These are phyloP conservation scores for Entonaema liquescens DNA, from an alignment of 495 filamentous ascomycete genomes.

Conservation along the genomic window DNA sequence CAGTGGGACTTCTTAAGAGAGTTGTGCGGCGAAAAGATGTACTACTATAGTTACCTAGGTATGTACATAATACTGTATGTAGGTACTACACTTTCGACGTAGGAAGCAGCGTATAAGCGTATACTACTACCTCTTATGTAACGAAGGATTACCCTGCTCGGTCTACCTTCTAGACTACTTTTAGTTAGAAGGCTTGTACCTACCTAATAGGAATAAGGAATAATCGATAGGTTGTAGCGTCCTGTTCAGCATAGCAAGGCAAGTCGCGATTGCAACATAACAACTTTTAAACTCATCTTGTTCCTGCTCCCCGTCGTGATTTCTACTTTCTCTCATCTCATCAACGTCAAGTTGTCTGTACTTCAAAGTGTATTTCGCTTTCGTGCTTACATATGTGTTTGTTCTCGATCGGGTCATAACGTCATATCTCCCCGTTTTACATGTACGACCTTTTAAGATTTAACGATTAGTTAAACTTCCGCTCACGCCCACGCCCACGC, in stretches of 20 bases:
- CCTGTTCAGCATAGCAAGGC: conserved; percentile 1
- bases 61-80: too few species aligned
- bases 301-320: background rate
- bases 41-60: too few species aligned
- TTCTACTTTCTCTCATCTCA: background rate
- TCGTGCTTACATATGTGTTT: background rate
- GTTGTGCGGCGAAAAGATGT: background rate
- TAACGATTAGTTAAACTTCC: conserved; percentile 10
- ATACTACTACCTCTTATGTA: background rate
- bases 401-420: background rate
- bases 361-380: background rate
- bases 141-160: conserved; percentile 32
- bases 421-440: conserved; percentile 12
- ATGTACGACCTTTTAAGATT: conserved; percentile 10
- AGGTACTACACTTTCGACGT: background rate
- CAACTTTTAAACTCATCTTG: conserved; percentile 15
- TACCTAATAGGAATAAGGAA: conserved; percentile 18
- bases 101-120: background rate
- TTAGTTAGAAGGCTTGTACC: conserved; percentile 3
- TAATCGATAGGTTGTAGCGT: conserved; percentile 15
- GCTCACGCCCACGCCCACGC: conserved; percentile 14
- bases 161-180: conserved; percentile 21
- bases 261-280: conserved; percentile 7
- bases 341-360: conserved; percentile 9
- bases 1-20: background rate